Percentiles rank a stretch among this genome's conserved stretches.
These are phyloP conservation scores for Stellera chamaejasme DNA, from an alignment of 345 rosid genomes.

Conservation along the genomic window DNA sequence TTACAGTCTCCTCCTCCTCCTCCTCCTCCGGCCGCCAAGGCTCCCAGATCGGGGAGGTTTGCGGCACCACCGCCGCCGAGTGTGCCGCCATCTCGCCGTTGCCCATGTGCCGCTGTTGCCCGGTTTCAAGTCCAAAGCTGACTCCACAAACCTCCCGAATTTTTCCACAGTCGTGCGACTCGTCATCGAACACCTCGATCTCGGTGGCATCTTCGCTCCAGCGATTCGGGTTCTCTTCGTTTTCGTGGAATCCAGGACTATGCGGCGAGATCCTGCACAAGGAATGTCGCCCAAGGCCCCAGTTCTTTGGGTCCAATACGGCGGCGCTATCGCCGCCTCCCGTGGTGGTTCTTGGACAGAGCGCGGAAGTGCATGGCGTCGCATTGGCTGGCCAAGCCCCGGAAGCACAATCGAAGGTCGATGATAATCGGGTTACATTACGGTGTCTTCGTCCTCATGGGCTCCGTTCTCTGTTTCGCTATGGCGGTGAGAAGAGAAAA, in stretches of 20 bases:
- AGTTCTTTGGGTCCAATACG: constrained; percentile 48
- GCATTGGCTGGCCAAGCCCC: constrained; percentile 22
- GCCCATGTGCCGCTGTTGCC: constrained; percentile 52
- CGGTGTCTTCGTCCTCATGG: constrained; percentile 37
- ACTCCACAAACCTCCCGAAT: constrained; percentile 30
- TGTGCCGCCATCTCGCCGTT: constrained; percentile 11
- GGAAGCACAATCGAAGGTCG: constrained; percentile 28
- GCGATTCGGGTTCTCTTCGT: constrained; percentile 52
- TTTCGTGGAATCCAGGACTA: constrained; percentile 54
- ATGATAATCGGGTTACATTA: constrained; percentile 46
- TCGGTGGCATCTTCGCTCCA: constrained; percentile 46
- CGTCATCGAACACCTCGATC: too few relatives aligned
- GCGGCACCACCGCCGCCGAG: too few relatives aligned
- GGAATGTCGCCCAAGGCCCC: too few relatives aligned
- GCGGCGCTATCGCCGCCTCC: constrained; percentile 37
- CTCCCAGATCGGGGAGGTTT: too few relatives aligned
- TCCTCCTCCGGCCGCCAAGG: too few relatives aligned
- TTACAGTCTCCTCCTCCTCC: too few relatives aligned
- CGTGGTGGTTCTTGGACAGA: constrained; percentile 32
- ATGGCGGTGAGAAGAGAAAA: too few relatives aligned
- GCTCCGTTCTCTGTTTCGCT: too few relatives aligned
- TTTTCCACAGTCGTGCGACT: constrained; percentile 51
- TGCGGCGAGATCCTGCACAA: too few relatives aligned
- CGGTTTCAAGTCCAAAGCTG: constrained; percentile 65
- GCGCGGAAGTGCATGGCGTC: constrained; percentile 39